Conservation (phyloP, 169 alveolate species). For the Cryptosporidium ubiquitum region DNA sequence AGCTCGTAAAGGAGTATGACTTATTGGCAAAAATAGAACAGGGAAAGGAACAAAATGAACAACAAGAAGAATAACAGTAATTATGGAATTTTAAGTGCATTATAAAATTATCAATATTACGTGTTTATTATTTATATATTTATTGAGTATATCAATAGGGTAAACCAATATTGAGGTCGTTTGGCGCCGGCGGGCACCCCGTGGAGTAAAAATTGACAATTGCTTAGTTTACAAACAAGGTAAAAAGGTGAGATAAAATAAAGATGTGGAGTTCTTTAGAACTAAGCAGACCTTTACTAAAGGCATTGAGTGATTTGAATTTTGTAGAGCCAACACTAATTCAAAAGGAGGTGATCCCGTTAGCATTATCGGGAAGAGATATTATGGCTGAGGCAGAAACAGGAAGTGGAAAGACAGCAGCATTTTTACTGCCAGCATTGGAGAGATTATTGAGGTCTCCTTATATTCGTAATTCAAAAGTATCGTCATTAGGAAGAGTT, state of each 20-base stretch:
- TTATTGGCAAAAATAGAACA: not conserved
- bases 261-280: slow-evolving; percentile 69
- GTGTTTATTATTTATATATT: no score
- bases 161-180: not conserved
- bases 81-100: no score
- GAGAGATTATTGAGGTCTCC: slow-evolving; percentile 86
- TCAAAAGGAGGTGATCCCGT: slow-evolving; percentile 89
- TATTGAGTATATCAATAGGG: no score
- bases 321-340: slow-evolving; percentile 86
- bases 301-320: slow-evolving; percentile 84
- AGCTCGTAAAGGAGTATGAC: slow-evolving; percentile 25
- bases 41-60: not conserved
- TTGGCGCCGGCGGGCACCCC: slow-evolving; percentile 36
- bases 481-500: slow-evolving; percentile 54
- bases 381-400: slow-evolving; percentile 91
- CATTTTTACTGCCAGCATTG: slow-evolving; percentile 88
- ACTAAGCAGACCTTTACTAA: slow-evolving; percentile 50
- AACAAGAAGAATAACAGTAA: not conserved
- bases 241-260: not conserved
- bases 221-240: not conserved
- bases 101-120: no score
- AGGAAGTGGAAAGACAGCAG: slow-evolving; percentile 92
- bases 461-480: slow-evolving; percentile 78
- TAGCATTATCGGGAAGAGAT: slow-evolving; percentile 87
- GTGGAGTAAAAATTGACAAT: not conserved